Base-by-base conservation (phyloP, 2,329 filamentous ascomycete species). In the Fusarium armeniacum region DNA sequence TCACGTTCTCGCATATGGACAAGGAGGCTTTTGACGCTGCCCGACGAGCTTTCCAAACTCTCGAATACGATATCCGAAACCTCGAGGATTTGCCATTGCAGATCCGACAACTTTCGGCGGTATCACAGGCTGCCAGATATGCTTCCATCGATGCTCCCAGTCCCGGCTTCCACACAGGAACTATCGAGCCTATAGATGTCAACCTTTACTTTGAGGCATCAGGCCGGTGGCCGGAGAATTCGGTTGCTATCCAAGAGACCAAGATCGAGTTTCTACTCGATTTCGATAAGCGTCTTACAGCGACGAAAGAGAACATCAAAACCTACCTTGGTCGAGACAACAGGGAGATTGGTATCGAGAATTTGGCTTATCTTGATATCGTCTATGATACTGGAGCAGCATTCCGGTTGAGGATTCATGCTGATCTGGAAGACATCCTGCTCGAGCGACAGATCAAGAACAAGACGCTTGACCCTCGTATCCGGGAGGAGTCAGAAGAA, bases 181-280 rank as follows among this genome's bases (percentile, higher is more conserved):
- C 79, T 20, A 73, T 83, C 56, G 76, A 79, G 28, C 91, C 93
- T 1, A 91, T 94, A 70, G 90, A 97, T 71, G 87, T 97, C 33
- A 87, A 94, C 43, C 85, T 99, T 49, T 94, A 95, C 76, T 98
- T 99, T 73, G 96, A 99, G 81, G 93, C 92, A 6, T 98, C 96
- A 9, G 91, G 90, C 46, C 91, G 93, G 72, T 99, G 96, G 96
- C 96, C 96, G 0, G 94, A 98, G 76, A 93, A 97, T 76, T 81
- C 98, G 11, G 88, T 88, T 5, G 94, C 95, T 7, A 97, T 98
- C 58, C 96, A 99, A 78, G 89, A 94, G 75, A 94, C 94, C 15
- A 99, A 99, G 80, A 87, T 97, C 40, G 96, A 97, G 5, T 97
- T 99, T 76, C 84, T 96, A 6, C 81, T 98, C 5, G 88, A 90